A percentile compares a stretch with the other conserved stretches of the same genome.
phyloP scores from a whole-genome alignment of 2,329 filamentous ascomycete species.

The Sporothrix luriei region DNA sequence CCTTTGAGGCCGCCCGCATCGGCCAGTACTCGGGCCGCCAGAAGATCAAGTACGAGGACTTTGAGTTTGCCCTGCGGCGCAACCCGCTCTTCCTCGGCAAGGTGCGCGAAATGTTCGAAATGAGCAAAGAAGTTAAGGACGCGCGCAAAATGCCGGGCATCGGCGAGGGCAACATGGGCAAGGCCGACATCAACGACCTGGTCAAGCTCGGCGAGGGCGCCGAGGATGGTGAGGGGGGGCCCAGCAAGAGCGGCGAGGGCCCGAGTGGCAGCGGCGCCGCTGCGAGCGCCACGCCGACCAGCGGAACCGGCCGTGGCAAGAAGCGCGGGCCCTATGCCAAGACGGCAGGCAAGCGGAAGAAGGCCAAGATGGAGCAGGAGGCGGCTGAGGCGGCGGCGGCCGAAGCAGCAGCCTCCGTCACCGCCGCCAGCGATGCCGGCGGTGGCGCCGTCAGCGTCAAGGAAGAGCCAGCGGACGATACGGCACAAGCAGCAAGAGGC shows the following conservation, averaged over 20 bases:
- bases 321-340: conserved; percentile 19
- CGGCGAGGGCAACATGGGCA: conserved; percentile 55
- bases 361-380: conserved; percentile 26
- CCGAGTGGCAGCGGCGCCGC: conserved; percentile 37
- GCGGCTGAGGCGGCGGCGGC: conserved; percentile 11
- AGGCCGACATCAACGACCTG: conserved; percentile 38
- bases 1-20: conserved; percentile 82
- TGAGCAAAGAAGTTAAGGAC: conserved; percentile 83
- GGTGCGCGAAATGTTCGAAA: conserved; percentile 85
- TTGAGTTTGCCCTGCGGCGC: conserved; percentile 87
- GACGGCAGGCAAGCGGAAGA: conserved; percentile 26
- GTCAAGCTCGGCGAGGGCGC: conserved; percentile 35
- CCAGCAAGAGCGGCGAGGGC: conserved; percentile 18
- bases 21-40: conserved; percentile 86
- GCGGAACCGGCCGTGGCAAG: conserved; percentile 16
- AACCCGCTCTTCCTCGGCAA: conserved; percentile 85
- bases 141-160: conserved; percentile 75
- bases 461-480: conserved; percentile 2
- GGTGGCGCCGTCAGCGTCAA: conserved; percentile 2
- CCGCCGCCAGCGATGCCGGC: neutral
- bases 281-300: conserved; percentile 28
- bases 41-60: conserved; percentile 98
- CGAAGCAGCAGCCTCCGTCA: neutral
- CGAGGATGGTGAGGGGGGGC: conserved; percentile 7
- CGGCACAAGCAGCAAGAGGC: neutral